Percentiles rank a stretch among this genome's conserved stretches.
Conservation (phyloP, 2,329 filamentous ascomycete species). For the Cordyceps fumosorosea region DNA sequence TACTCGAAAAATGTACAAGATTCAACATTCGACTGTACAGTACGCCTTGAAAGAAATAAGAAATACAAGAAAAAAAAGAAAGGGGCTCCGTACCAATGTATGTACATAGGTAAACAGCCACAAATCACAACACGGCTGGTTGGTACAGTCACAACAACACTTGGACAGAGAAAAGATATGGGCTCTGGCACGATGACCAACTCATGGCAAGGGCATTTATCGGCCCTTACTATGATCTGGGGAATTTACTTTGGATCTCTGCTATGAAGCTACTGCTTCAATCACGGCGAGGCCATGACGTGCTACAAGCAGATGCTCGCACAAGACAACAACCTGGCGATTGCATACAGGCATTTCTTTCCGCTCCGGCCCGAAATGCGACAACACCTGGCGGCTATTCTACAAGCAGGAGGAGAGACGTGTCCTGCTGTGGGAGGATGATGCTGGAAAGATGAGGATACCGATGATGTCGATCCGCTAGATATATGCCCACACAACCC, state of each 20-base stretch:
- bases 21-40: too few species aligned
- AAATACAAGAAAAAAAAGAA: too few species aligned
- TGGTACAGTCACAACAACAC: too few species aligned
- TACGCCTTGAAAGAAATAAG: too few species aligned
- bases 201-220: neutral
- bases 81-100: too few species aligned
- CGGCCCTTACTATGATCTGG: conserved; percentile 32
- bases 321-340: conserved; percentile 47
- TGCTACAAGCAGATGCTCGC: conserved; percentile 54
- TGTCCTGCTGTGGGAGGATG: too few species aligned
- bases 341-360: conserved; percentile 66
- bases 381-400: conserved; percentile 71
- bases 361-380: conserved; percentile 65
- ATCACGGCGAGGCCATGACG: conserved; percentile 56
- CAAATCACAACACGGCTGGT: too few species aligned
- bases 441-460: too few species aligned
- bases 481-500: too few species aligned
- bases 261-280: conserved; percentile 64
- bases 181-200: neutral
- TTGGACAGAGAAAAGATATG: neutral
- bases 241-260: conserved; percentile 50
- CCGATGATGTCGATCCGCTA: too few species aligned
- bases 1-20: too few species aligned
- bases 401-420: conserved; percentile 47
- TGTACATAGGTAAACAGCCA: too few species aligned